A percentile compares a stretch with the other conserved stretches of the same genome.
Conservation (phyloP, 345 rosid species). For the Mangifera indica region DNA sequence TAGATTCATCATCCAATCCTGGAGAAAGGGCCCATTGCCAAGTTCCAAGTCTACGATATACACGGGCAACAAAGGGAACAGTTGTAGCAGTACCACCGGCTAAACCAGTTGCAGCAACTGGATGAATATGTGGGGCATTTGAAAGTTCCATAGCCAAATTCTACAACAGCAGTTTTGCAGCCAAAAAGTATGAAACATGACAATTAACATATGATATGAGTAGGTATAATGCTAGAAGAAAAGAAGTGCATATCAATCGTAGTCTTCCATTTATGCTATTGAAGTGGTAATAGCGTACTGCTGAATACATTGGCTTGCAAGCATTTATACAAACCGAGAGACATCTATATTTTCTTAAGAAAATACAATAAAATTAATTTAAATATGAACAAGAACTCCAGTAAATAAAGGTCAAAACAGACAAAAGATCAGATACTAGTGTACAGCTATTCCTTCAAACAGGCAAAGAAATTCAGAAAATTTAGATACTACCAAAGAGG, state of each 20-base stretch:
- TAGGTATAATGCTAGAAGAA: slow-evolving; percentile 13
- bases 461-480: too few relatives aligned
- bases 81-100: slow-evolving; percentile 46
- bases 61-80: slow-evolving; percentile 81
- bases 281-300: background rate
- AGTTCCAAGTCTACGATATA: slow-evolving; percentile 74
- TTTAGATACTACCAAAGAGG: background rate
- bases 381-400: too few relatives aligned
- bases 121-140: slow-evolving; percentile 51
- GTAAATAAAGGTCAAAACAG: too few relatives aligned
- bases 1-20: slow-evolving; percentile 84
- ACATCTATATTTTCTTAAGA: too few relatives aligned
- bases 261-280: background rate
- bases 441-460: too few relatives aligned
- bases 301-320: background rate
- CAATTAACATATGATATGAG: slow-evolving; percentile 12
- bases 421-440: too few relatives aligned
- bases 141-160: slow-evolving; percentile 73
- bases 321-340: background rate
- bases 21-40: slow-evolving; percentile 94
- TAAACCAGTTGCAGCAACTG: slow-evolving; percentile 44
- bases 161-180: slow-evolving; percentile 36
- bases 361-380: too few relatives aligned
- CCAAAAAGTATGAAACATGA: slow-evolving; percentile 16
- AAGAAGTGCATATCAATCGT: background rate